Base-by-base conservation (phyloP, 208 protist species). In the Crithidia brevicula region DNA sequence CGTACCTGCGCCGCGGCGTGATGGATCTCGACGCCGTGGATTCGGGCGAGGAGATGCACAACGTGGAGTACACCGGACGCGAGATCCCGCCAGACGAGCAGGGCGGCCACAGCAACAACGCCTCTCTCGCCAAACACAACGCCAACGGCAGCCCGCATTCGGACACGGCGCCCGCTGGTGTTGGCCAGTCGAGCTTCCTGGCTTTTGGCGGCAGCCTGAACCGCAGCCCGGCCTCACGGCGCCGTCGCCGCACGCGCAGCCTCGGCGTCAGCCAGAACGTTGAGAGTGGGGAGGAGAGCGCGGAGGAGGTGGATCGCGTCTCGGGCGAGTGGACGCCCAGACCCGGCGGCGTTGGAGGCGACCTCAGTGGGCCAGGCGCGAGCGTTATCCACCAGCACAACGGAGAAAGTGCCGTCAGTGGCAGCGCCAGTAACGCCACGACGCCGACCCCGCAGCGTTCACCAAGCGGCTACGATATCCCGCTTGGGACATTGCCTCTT, bases 231-330 rank as follows among this genome's bases (percentile, higher is more conserved):
- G 49, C 69, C 38, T 28, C 62, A 58, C 69, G 60, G n/a, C 51
- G 62, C 34, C 69, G 60, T 49, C 69, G 28, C 53, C 43, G 60
- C 53, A 40, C 60, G 16, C 69, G 69, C 52, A 67, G 60, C 52
- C 52, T 54, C 60, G 60, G 53, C 20, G 69, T 52, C 0, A 58
- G 58, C 40, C 57, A 54, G 16, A 31, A 53, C 23, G 40, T 23
- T 7, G 8, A 53, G 10, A 73, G 57, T 27, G 59, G 34, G 10
- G 69, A 67, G 18, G 69, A 74, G 13, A 74, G 69, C 60, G 60
- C 22, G 16, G 59, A 74, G n/a, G 69, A 74, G 22, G 10, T 13
- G 1, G 43, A 22, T 13, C 45, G 38, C 6, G 28, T 31, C 56
- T 47, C 56, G 4, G 56, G 16, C 3, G 56, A 62, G 56, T 27